These are phyloP conservation scores for Knufia petricola DNA, from an alignment of 2,329 filamentous ascomycete species.

Conservation along the genomic window DNA sequence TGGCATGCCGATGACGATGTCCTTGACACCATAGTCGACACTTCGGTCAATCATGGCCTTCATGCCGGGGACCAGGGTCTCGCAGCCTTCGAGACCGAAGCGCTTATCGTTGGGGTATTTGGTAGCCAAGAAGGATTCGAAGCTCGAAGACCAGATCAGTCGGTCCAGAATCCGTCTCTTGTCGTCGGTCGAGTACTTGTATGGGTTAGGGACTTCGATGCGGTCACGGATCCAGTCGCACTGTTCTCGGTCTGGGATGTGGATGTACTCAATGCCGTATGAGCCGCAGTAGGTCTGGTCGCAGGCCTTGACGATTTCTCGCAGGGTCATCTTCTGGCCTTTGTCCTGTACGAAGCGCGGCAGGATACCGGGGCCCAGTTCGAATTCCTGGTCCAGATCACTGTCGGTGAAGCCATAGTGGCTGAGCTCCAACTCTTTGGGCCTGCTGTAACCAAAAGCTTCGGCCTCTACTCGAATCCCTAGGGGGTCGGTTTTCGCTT, in stretches of 20 bases:
- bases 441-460: conserved; percentile 75
- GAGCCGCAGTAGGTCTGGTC: conserved; percentile 94
- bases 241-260: conserved; percentile 93
- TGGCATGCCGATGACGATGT: conserved; percentile 99
- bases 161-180: conserved; percentile 96
- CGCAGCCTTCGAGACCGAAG: conserved; percentile 94
- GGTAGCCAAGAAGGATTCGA: conserved; percentile 87
- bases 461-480: conserved; percentile 80
- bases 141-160: conserved; percentile 96
- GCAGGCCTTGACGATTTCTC: conserved; percentile 86
- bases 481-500: conserved; percentile 92
- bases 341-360: conserved; percentile 83
- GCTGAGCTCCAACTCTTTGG: conserved; percentile 84
- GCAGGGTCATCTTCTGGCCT: conserved; percentile 90
- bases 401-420: conserved; percentile 93
- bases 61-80: conserved; percentile 96
- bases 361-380: conserved; percentile 85
- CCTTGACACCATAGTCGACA: conserved; percentile 96
- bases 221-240: conserved; percentile 98
- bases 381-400: conserved; percentile 86
- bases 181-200: conserved; percentile 96
- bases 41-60: conserved; percentile 97
- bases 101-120: conserved; percentile 99
- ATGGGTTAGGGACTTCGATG: conserved; percentile 84
- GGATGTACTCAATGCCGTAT: conserved; percentile 97